Base-by-base conservation (phyloP, 2,329 filamentous ascomycete species). In the Neonectria faginata region DNA sequence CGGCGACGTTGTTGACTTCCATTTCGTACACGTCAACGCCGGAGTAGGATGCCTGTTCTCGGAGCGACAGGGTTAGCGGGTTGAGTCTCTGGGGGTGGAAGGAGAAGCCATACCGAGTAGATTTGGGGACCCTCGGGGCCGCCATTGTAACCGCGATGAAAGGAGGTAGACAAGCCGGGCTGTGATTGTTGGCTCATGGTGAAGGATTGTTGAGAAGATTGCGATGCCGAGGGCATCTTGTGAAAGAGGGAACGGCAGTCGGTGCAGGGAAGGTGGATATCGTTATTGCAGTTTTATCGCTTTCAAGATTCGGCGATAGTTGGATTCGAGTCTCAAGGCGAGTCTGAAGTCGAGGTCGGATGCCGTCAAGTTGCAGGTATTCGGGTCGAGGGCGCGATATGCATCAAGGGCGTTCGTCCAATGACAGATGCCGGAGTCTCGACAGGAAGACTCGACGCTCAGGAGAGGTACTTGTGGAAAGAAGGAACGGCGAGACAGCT, bases 11-110 rank as follows among this genome's bases (percentile, higher is more conserved):
- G 77, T 97, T 97, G 66, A 98, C 92, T 78, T 97, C 94, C 94
- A 98, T 97, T 80, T 99, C 96, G 82, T 98, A 99, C 16, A 99
- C 96, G 66, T 95, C 91, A 50, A 98, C 93, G 70, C 94, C 94
- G 8, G 95, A 98, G 79, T 98, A 98, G 44, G 97, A 92, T 65
- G 95, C 95, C 86, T 88, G 69, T 11, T 60, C 20, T 56, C 8
- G 33, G 41, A 22, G 56, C 11, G 62, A 44, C 11, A 11, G 18
- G 33, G 67, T 74, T 64, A 71, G 70, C 60, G 41, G 69, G 64
- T 57, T 42, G 60, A 52, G 18, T 41, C 50, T n/a, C 22, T n/a
- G 18, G 18, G 14, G 18, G 36, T 18, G 9, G 50, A 29, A 18
- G 39, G 14, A 52, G 52, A 41, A 33, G 47, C 72, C 84, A 70